Conservation (phyloP, 495 filamentous ascomycete genomes). For the Penicillium chermesinum region DNA sequence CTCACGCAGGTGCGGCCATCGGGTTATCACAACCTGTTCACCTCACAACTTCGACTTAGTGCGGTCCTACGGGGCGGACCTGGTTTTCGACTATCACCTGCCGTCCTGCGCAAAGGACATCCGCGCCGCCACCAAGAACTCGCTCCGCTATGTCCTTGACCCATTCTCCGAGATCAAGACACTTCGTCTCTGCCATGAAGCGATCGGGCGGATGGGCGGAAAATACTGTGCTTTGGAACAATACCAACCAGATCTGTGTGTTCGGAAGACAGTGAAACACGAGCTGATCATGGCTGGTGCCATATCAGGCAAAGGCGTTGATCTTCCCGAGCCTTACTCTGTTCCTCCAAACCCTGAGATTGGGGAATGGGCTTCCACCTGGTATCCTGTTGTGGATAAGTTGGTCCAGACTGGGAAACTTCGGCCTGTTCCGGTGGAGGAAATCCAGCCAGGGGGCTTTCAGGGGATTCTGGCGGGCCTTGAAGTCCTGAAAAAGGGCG, state of each 20-base stretch:
- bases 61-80: slow-evolving; percentile 44
- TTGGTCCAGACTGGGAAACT: slow-evolving; percentile 19
- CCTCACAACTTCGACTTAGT: slow-evolving; percentile 51
- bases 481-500: slow-evolving; percentile 20
- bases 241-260: slow-evolving; percentile 20
- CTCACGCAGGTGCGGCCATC: slow-evolving; percentile 36
- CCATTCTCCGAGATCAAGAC: slow-evolving; percentile 33
- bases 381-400: slow-evolving; percentile 18
- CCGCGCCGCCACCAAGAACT: slow-evolving; percentile 27
- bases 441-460: slow-evolving; percentile 16
- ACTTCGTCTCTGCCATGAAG: slow-evolving; percentile 33
- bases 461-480: slow-evolving; percentile 26
- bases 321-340: slow-evolving; percentile 26
- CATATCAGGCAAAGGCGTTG: slow-evolving; percentile 24
- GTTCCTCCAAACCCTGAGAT: slow-evolving; percentile 21
- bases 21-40: slow-evolving; percentile 51
- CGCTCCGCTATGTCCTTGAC: slow-evolving; percentile 37
- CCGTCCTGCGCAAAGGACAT: slow-evolving; percentile 41
- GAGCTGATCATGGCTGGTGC: slow-evolving; percentile 27
- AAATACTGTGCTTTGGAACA: slow-evolving; percentile 36
- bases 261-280: slow-evolving; percentile 23
- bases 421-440: slow-evolving; percentile 16
- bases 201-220: slow-evolving; percentile 40
- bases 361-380: slow-evolving; percentile 13
- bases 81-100: slow-evolving; percentile 51